These are phyloP conservation scores for Primulina eburnea DNA, from an alignment of 257 asterid species.

Conservation along the genomic window DNA sequence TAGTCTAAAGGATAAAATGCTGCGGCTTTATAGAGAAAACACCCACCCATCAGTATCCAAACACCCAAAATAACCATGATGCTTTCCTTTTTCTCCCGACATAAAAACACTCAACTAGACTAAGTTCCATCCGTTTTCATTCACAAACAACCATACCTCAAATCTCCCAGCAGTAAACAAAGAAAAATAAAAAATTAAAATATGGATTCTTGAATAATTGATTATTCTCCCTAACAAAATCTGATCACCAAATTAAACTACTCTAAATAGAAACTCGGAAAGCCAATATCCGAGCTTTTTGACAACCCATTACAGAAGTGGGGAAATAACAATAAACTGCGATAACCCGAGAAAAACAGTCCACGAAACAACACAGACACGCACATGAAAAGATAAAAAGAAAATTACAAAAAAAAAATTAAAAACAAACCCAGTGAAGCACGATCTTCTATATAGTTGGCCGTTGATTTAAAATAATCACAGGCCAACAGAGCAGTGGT, in stretches of 20 bases:
- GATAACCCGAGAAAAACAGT: background rate
- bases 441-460: background rate
- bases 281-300: background rate
- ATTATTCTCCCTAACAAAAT: background rate
- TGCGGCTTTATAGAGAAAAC: background rate
- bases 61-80: background rate
- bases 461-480: background rate
- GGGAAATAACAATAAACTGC: background rate
- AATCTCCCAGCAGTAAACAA: background rate
- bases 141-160: background rate
- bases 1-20: background rate
- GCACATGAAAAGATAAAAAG: background rate
- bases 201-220: background rate
- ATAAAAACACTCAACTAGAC: background rate
- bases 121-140: background rate
- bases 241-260: background rate
- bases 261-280: background rate
- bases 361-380: background rate
- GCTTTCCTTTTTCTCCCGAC: background rate
- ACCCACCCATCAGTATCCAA: background rate
- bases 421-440: background rate
- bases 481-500: background rate
- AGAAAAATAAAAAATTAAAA: background rate
- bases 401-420: too few species aligned
- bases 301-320: background rate